Evolutionary conservation across 1,284 basidiomycete genomes (phyloP).

Genomic region (Cerrena zonata): DNA sequence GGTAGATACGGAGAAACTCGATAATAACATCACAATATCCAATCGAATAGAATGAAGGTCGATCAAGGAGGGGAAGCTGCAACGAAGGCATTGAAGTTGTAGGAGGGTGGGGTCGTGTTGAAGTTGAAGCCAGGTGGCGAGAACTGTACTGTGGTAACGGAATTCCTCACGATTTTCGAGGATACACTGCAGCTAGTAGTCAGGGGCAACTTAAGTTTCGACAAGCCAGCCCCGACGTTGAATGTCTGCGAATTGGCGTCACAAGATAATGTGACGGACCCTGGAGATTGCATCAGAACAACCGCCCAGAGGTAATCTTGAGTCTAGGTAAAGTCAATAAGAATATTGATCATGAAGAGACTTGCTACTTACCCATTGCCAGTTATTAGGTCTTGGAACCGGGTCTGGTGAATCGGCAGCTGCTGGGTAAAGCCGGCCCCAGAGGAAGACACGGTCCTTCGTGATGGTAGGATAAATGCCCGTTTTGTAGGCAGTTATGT

Average conservation of each 20-base stretch:
- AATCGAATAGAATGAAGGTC: background rate
- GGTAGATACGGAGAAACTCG: too few species aligned
- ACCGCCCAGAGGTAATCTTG: constrained; percentile 38
- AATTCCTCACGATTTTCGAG: constrained; percentile 33
- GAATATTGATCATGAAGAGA: background rate
- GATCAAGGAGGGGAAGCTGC: constrained; percentile 17
- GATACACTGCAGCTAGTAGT: constrained; percentile 29
- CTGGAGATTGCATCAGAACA: constrained; percentile 37
- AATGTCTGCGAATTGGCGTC: constrained; percentile 29
- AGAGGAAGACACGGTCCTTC: constrained; percentile 55
- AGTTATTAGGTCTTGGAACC: constrained; percentile 32
- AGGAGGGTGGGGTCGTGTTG: constrained; percentile 24
- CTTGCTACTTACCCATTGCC: constrained; percentile 27
- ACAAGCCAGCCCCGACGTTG: constrained; percentile 37
- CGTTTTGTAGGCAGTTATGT: constrained; percentile 59
- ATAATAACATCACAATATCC: too few species aligned
- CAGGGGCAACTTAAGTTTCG: constrained; percentile 42
- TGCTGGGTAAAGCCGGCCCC: constrained; percentile 49
- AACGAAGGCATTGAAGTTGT: constrained; percentile 42
- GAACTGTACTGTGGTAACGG: background rate
- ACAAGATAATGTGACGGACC: constrained; percentile 40
- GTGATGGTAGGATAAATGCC: constrained; percentile 57
- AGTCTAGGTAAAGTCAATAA: constrained; percentile 14
- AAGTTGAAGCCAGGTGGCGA: constrained; percentile 24
- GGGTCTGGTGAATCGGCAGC: constrained; percentile 30